These are phyloP conservation scores for Fragaria iinumae DNA, from an alignment of 306 rosid genomes.

Conservation along the genomic window DNA sequence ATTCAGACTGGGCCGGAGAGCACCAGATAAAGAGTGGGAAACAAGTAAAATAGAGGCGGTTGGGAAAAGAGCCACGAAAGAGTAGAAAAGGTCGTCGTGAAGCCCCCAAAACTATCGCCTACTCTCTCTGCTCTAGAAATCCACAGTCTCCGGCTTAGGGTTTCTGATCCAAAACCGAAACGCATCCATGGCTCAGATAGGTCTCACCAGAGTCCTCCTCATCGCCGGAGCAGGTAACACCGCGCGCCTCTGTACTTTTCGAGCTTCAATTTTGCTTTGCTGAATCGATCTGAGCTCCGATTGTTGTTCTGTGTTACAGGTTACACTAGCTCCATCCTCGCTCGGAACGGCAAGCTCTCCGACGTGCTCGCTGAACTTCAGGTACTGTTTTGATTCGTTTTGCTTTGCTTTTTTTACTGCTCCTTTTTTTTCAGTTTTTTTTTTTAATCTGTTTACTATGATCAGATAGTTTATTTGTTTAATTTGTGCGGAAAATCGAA, in stretches of 20 bases:
- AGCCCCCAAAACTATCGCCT: neutral
- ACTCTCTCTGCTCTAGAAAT: neutral
- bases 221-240: slow-evolving; percentile 67
- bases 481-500: neutral
- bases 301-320: slow-evolving; percentile 42
- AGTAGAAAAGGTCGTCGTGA: slow-evolving; percentile 9
- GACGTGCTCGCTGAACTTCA: slow-evolving; percentile 76
- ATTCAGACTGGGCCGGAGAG: neutral
- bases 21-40: neutral
- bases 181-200: slow-evolving; percentile 71
- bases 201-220: slow-evolving; percentile 52
- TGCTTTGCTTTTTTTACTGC: neutral
- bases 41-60: neutral
- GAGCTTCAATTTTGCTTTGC: neutral
- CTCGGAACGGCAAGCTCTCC: slow-evolving; percentile 69
- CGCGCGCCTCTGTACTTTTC: neutral
- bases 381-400: slow-evolving; percentile 32
- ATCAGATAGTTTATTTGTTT: neutral
- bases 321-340: slow-evolving; percentile 66
- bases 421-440: neutral
- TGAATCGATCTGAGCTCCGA: slow-evolving; percentile 20
- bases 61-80: neutral
- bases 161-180: slow-evolving; percentile 21
- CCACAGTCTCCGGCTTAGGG: neutral
- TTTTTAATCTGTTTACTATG: neutral